Evolutionary conservation across 2,329 filamentous ascomycete genomes (phyloP).

Genomic region (Apiospora hydei): DNA sequence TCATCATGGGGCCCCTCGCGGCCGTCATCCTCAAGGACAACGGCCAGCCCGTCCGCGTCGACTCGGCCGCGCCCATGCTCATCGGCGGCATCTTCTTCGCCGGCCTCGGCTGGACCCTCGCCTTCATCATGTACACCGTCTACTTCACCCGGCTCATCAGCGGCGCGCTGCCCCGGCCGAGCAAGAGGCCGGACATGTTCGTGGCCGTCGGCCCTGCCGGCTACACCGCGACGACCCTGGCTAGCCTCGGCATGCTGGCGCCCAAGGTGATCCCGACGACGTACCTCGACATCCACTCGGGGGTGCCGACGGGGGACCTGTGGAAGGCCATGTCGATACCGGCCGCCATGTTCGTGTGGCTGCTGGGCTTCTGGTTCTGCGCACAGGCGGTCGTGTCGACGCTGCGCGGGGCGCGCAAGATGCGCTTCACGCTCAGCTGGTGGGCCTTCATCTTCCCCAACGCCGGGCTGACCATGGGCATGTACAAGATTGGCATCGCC

Average conservation of each 20-base stretch:
- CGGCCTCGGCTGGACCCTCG: slow-evolving; percentile 57
- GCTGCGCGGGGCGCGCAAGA: slow-evolving; percentile 44
- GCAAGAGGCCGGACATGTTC: slow-evolving; percentile 58
- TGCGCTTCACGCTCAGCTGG: slow-evolving; percentile 55
- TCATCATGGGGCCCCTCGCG: slow-evolving; percentile 58
- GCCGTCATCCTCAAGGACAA: slow-evolving; percentile 37
- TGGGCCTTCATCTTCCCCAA: slow-evolving; percentile 67
- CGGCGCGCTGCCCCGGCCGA: slow-evolving; percentile 51
- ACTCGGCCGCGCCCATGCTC: slow-evolving; percentile 52
- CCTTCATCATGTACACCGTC: slow-evolving; percentile 58
- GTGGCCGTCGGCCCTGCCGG: slow-evolving; percentile 58
- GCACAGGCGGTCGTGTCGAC: slow-evolving; percentile 45
- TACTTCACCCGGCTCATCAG: slow-evolving; percentile 59
- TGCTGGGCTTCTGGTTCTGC: slow-evolving; percentile 59
- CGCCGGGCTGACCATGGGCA: slow-evolving; percentile 61
- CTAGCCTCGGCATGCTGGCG: slow-evolving; percentile 50
- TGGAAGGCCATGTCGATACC: slow-evolving; percentile 52
- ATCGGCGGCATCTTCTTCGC: slow-evolving; percentile 57
- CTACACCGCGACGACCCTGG: slow-evolving; percentile 52
- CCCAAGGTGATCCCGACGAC: slow-evolving; percentile 6
- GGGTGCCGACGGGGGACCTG: slow-evolving; percentile 38
- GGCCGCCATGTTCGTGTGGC: slow-evolving; percentile 56
- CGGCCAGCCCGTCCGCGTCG: slow-evolving; percentile 14
- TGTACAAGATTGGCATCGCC: slow-evolving; percentile 57
- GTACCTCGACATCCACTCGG: slow-evolving; percentile 30